Percentiles rank a stretch among this genome's conserved stretches.
Conservation (phyloP, 768 basidiomycete genomes). For the Tylopilus subfusipes region DNA sequence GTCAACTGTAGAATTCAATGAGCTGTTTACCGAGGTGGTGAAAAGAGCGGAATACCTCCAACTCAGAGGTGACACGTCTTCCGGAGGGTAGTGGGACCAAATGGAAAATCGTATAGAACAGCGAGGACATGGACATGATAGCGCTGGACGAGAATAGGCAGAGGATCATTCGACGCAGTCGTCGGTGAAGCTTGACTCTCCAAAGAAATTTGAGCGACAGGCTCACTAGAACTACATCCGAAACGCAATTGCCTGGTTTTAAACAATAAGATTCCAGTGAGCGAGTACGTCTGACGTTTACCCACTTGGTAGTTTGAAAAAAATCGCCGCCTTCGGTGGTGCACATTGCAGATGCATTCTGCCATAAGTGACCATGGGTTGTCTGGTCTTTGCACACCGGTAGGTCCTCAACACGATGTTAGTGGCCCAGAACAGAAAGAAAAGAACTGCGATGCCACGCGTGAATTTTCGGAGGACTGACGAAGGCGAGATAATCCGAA, state of each 20-base stretch:
- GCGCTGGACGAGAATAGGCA: slow-evolving; percentile 11
- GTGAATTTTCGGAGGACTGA: background rate
- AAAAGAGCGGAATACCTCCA: background rate
- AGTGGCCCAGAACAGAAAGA: background rate
- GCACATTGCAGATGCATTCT: background rate
- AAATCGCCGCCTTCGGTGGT: background rate
- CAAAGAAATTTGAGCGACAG: slow-evolving; percentile 15
- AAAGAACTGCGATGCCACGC: background rate
- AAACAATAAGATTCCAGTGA: background rate
- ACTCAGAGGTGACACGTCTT: background rate
- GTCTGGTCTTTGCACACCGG: background rate
- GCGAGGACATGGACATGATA: slow-evolving; percentile 3
- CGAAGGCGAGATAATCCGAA: background rate
- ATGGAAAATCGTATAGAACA: background rate
- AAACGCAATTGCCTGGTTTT: slow-evolving; percentile 3
- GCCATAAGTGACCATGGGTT: too few relatives aligned
- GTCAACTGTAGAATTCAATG: background rate
- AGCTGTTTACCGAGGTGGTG: background rate
- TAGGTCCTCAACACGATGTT: background rate
- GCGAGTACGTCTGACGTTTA: background rate
- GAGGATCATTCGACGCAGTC: slow-evolving; percentile 18
- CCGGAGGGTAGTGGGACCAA: background rate
- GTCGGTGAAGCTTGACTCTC: slow-evolving; percentile 11
- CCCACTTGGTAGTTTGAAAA: slow-evolving; percentile 9
- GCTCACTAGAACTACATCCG: background rate